Evolutionary conservation across 306 rosid species (phyloP).

Genomic region (Ochetophila trinervis): DNA sequence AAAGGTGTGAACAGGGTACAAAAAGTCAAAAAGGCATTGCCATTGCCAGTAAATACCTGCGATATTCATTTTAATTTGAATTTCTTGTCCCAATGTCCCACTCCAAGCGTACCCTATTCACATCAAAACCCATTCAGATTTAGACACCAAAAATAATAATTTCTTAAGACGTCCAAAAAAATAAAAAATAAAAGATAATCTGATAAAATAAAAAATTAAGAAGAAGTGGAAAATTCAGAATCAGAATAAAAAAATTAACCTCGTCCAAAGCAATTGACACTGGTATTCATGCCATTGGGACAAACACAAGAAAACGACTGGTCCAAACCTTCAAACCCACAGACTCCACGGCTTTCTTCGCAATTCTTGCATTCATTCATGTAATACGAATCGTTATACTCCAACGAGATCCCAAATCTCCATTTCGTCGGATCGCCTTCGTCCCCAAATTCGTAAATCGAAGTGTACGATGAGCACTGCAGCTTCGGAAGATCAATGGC

Average conservation of each 20-base stretch:
- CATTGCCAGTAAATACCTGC: conserved; percentile 34
- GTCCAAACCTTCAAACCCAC: conserved; percentile 41
- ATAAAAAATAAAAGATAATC: not conserved
- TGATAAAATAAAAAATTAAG: not conserved
- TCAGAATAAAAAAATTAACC: conserved; percentile 38
- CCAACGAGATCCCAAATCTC: conserved; percentile 45
- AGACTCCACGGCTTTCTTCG: conserved; percentile 44
- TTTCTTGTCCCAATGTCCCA: conserved; percentile 32
- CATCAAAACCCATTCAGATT: conserved; percentile 1
- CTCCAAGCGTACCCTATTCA: conserved; percentile 44
- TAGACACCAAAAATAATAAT: not conserved
- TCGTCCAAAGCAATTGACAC: conserved; percentile 39
- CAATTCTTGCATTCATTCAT: conserved; percentile 36
- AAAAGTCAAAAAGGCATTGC: conserved; percentile 15
- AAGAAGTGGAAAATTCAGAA: not conserved
- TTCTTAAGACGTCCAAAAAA: not conserved
- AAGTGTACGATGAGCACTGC: conserved; percentile 47
- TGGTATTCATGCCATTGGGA: conserved; percentile 37
- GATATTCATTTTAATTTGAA: conserved; percentile 35
- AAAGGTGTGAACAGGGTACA: not conserved
- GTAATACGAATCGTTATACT: conserved; percentile 44
- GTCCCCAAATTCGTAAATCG: conserved; percentile 50
- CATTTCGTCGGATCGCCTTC: conserved; percentile 55
- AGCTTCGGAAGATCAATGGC: conserved; percentile 51
- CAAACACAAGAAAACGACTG: conserved; percentile 47